Conservation (phyloP, 169 alveolate species). For the Toxoplasma gondii region DNA sequence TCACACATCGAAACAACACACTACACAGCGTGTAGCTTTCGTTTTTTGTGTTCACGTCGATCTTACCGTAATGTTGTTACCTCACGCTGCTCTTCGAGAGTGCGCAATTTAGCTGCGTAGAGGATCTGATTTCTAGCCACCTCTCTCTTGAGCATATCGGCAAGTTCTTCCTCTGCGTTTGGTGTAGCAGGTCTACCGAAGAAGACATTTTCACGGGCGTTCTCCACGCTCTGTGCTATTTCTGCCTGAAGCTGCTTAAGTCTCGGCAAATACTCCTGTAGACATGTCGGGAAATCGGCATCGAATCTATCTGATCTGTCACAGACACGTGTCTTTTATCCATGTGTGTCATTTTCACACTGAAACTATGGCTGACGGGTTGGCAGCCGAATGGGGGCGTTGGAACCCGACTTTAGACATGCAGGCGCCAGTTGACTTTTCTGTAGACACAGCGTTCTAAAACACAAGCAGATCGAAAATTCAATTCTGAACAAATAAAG, state of each 20-base stretch:
- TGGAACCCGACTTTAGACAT: too few species aligned
- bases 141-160: background rate
- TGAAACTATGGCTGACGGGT: too few species aligned
- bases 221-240: background rate
- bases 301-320: too few species aligned
- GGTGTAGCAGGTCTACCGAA: conserved; percentile 22
- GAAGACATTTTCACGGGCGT: conserved; percentile 1
- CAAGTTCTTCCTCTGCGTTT: background rate
- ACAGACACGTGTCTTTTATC: too few species aligned
- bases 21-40: too few species aligned
- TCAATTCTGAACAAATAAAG: too few species aligned
- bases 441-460: too few species aligned
- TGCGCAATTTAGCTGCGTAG: background rate
- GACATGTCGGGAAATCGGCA: background rate
- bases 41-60: background rate
- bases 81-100: background rate
- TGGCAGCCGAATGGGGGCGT: too few species aligned
- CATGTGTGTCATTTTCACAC: too few species aligned
- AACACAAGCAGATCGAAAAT: too few species aligned
- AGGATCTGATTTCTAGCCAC: background rate
- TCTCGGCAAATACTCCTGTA: background rate
- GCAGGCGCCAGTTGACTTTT: too few species aligned
- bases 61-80: background rate
- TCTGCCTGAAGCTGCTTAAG: background rate
- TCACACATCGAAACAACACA: too few species aligned